Evolutionary conservation across 805 yeast genomes (phyloP).

Genomic region (Cyberlindnera meyerae): DNA sequence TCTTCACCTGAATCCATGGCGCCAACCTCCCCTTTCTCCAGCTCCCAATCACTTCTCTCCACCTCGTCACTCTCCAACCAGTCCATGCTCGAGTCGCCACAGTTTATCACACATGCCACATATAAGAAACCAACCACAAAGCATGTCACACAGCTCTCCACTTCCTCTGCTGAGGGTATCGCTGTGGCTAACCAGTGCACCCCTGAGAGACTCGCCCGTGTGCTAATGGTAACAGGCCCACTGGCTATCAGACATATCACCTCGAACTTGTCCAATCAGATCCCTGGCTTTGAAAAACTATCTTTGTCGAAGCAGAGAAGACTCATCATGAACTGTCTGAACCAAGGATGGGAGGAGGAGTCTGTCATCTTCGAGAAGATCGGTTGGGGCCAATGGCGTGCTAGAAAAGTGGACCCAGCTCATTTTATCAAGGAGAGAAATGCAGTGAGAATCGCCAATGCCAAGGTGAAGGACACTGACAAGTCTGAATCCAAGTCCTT

Average conservation of each 20-base stretch:
- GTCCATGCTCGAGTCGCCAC: constrained; percentile 19
- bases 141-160: constrained; percentile 42
- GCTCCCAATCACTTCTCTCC: constrained; percentile 12
- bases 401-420: constrained; percentile 43
- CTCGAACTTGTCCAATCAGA: constrained; percentile 65
- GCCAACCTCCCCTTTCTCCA: constrained; percentile 27
- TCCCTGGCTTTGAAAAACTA: constrained; percentile 72
- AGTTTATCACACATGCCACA: constrained; percentile 23
- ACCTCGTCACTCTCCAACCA: constrained; percentile 14
- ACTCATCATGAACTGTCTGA: constrained; percentile 84
- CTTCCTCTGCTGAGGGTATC: constrained; percentile 82
- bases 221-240: constrained; percentile 74
- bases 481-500: not conserved
- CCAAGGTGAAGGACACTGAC: constrained; percentile 40
- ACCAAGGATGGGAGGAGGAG: constrained; percentile 52
- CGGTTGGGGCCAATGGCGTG: constrained; percentile 99
- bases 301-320: constrained; percentile 87
- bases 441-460: constrained; percentile 34
- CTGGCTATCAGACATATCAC: constrained; percentile 88
- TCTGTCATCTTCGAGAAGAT: constrained; percentile 79
- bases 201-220: constrained; percentile 65
- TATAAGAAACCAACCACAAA: constrained; percentile 25
- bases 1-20: constrained; percentile 23
- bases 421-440: constrained; percentile 37
- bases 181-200: constrained; percentile 86